Percentiles rank a stretch among this genome's conserved stretches.
Conservation (phyloP, 108 stramenopile genomes). For the Cyclotella atomus region DNA sequence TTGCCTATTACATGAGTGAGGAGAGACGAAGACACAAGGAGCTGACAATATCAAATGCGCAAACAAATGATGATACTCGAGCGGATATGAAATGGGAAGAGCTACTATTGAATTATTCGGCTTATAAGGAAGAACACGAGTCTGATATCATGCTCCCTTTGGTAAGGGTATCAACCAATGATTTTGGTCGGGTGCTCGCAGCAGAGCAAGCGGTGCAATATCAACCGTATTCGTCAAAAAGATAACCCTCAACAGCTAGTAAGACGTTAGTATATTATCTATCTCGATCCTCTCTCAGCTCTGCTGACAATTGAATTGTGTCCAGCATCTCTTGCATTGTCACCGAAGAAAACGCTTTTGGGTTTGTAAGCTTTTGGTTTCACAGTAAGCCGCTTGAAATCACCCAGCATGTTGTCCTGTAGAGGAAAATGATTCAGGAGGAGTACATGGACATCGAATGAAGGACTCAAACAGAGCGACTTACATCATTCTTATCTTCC, state of each 20-base stretch:
- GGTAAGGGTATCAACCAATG: constrained; percentile 34
- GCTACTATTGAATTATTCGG: constrained; percentile 35
- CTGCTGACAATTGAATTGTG: background rate
- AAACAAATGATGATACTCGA: background rate
- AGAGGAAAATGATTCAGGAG: background rate
- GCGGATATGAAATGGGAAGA: constrained; percentile 33
- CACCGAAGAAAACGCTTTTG: background rate
- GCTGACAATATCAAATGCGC: constrained; percentile 16
- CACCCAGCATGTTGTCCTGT: background rate
- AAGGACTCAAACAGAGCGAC: no score
- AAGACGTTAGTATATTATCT: no score
- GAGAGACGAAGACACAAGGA: constrained; percentile 36
- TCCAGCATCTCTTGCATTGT: background rate
- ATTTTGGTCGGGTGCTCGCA: constrained; percentile 41
- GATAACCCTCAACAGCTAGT: background rate
- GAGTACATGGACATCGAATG: no score
- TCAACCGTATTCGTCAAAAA: constrained; percentile 1
- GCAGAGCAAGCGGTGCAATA: constrained; percentile 45
- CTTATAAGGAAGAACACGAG: constrained; percentile 33
- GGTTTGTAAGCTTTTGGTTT: constrained; percentile 2
- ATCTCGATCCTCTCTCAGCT: no score
- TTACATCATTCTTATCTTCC: background rate
- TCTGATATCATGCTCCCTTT: constrained; percentile 15
- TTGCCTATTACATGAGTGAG: constrained; percentile 57
- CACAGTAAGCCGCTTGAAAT: background rate